Evolutionary conservation across 805 yeast genomes (phyloP).

Genomic region (Hanseniaspora lindneri): DNA sequence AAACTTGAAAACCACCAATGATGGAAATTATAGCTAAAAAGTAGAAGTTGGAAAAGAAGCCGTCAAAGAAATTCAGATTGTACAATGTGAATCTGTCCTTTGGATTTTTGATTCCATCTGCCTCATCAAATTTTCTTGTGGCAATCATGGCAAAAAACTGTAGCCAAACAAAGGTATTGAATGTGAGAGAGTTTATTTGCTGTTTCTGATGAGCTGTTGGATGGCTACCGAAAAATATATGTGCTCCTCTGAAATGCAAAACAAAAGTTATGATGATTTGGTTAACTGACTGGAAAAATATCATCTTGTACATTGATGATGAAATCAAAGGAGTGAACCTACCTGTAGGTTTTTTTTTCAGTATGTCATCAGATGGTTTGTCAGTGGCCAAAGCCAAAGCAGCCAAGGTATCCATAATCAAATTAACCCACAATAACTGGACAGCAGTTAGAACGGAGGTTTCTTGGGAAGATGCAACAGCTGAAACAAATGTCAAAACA

Average conservation of each 20-base stretch:
- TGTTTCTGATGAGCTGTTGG: constrained; percentile 36
- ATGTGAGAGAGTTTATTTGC: constrained; percentile 72
- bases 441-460: constrained; percentile 90
- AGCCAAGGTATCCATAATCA: constrained; percentile 96
- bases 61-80: constrained; percentile 72
- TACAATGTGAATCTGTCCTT: constrained; percentile 47
- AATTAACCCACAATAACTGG: constrained; percentile 91
- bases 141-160: constrained; percentile 90
- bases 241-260: constrained; percentile 65
- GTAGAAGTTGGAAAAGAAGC: constrained; percentile 70
- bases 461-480: constrained; percentile 71
- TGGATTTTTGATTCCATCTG: constrained; percentile 50
- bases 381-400: constrained; percentile 97
- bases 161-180: constrained; percentile 94
- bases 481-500: constrained; percentile 79
- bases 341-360: constrained; percentile 75
- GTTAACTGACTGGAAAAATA: constrained; percentile 67
- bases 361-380: constrained; percentile 74
- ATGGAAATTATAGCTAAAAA: constrained; percentile 60
- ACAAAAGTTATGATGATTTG: constrained; percentile 73
- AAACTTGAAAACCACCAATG: constrained; percentile 72
- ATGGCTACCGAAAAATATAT: constrained; percentile 38
- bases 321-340: constrained; percentile 68
- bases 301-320: constrained; percentile 97
- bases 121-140: constrained; percentile 82